phyloP scores from a whole-genome alignment of 106 monocot genomes.

The Hemerocallis citrina region DNA sequence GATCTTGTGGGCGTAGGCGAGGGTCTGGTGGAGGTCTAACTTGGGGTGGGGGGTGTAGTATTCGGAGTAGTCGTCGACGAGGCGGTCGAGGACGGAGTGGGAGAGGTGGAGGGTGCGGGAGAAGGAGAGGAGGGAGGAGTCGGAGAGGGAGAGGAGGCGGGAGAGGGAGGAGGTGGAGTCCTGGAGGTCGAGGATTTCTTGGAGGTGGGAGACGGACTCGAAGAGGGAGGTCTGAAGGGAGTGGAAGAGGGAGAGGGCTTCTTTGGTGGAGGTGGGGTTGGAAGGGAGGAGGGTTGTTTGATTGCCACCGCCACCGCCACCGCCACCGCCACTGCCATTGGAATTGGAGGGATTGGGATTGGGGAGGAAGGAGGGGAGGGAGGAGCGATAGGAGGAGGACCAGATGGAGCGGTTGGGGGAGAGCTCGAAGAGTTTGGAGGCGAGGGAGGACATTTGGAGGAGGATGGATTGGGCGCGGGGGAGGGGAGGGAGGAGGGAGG shows the following conservation, averaged over 20 bases:
- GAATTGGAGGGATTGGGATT: not conserved
- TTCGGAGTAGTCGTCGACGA: conserved; percentile 75
- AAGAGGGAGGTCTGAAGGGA: conserved; percentile 87
- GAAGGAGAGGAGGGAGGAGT: conserved; percentile 58
- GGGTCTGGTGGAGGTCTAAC: conserved; percentile 51
- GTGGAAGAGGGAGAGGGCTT: conserved; percentile 57
- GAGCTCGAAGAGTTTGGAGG: conserved; percentile 69
- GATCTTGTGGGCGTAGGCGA: conserved; percentile 81
- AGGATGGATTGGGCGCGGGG: conserved; percentile 78
- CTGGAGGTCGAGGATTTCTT: conserved; percentile 85
- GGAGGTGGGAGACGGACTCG: conserved; percentile 77
- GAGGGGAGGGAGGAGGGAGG: conserved; percentile 82
- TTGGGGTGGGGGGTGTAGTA: conserved; percentile 35
- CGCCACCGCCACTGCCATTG: conserved; percentile 7
- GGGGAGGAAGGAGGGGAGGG: conserved; percentile 43
- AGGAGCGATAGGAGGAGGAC: conserved; percentile 57
- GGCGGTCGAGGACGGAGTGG: conserved; percentile 50
- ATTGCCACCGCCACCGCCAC: too few species aligned
- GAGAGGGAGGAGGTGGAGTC: conserved; percentile 35
- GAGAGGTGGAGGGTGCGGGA: conserved; percentile 55
- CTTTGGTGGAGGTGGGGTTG: conserved; percentile 47
- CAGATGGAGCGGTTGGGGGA: conserved; percentile 65
- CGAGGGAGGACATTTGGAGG: conserved; percentile 64
- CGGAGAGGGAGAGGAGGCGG: conserved; percentile 34
- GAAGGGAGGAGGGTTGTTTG: conserved; percentile 10